Base-by-base conservation (phyloP, 768 basidiomycete species). In the Lactarius akahatsu region DNA sequence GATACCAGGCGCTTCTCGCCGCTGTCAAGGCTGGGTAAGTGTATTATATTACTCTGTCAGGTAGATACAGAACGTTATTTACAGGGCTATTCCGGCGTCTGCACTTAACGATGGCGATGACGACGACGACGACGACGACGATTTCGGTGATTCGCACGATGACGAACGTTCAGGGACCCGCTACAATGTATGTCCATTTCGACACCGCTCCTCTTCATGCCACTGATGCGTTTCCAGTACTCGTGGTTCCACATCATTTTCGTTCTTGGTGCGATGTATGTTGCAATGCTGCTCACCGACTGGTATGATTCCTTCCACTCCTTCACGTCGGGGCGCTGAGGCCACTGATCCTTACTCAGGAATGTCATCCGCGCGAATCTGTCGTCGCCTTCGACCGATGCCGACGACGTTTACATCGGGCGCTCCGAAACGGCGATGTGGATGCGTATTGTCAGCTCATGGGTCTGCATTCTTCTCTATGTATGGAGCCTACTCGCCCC, bases 221-320 rank as follows among this genome's bases (percentile, higher is more conserved):
- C 69, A 16, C 71, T 72, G 26, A 72, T 43, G 40, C 34, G 50
- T 10, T 40, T n/a, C 26, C 71, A 97, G 95, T 99, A 99, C 75
- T 86, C 94, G 1, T 99, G 95, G 94, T 98, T 99, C 86, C 97
- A 99, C 74, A 78, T 98, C 76, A 98, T 99, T 73, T 99, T 98
- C 74, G 87, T 91, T 55, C 90, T 98, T 71, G 97, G 88, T 34
- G 82, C 94, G 16, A 98, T 98, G 97, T 99, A 99, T 77, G 94
- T 98, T 30, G 94, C 92, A 7, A 96, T 97, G 85, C 81, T 99
- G 16, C 77, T 99, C 62, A 99, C 96, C 1, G 96, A 99, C 77
- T 98, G 97, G 96, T 96, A 76, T 64, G 92, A 80, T 43, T 28
- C 23, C 30, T 1, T 45, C n/a, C n/a, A 54, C 65, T 66, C 65